Base-by-base conservation (phyloP, 2,329 filamentous ascomycete species). In the Paraphoma chrysanthemicola region DNA sequence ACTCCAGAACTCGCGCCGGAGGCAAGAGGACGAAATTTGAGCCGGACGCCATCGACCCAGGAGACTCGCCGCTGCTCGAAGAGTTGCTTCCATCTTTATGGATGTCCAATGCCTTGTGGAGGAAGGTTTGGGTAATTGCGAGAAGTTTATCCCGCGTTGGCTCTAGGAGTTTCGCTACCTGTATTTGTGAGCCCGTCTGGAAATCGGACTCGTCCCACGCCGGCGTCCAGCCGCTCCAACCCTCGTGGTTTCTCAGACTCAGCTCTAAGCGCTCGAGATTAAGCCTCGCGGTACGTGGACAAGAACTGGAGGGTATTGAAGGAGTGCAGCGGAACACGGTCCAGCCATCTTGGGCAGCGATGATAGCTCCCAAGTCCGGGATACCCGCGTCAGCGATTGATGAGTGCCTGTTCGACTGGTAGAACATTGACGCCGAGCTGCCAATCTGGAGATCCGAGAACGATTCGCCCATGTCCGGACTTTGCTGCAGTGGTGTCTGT, bases 71-170 rank as follows among this genome's bases (percentile, higher is more conserved):
- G 53, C 81, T 80, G 52, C 74, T 74, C 1, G 71, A 67, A 43
- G 78, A 78, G 51, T 78, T 69, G 28, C 67, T 73, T 2, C 83
- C 81, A 23, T 85, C 81, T 45, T 84, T 83, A 71, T 90, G 88
- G 43, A 88, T 89, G 12, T 90, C 86, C 3, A 90, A 81, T 1
- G 89, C 89, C 67, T 89, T 90, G 74, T 90, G 86, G 8, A 91
- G 77, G 70, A 90, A 90, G 42, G 82, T 85, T 70, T 90, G 88
- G 0, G 88, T 90, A 59, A 90, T 90, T 47, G 87, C 88, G n/a
- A 90, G 82, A 66, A 91, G 84, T 70, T 87, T 88, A 70, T 91
- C 89, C 31, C 88, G 82, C 2, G 87, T 88, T 44, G 82, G 77
- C 53, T 83, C 82, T 44, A 82, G 81, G 47, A 84, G 68, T 36